Conservation (phyloP, 202 grass and related monocot genomes). For the Schoenoplectus tabernaemontani region DNA sequence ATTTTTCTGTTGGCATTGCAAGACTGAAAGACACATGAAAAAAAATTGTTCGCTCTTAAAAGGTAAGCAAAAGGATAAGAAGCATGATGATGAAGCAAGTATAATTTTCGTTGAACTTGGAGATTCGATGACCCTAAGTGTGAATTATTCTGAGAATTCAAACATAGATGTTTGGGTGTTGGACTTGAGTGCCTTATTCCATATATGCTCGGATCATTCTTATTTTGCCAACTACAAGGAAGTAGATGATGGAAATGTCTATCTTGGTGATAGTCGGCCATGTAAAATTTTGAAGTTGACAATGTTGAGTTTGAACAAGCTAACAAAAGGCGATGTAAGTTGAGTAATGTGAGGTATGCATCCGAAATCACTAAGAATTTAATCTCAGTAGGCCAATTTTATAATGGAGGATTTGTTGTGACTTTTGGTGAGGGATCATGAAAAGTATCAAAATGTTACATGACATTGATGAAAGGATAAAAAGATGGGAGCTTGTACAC, state of each 20-base stretch:
- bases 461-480: not conserved
- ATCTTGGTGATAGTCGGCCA: not conserved
- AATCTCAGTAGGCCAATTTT: not conserved
- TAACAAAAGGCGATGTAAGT: not conserved
- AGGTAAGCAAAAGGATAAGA: too few relatives aligned
- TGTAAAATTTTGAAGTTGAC: not conserved
- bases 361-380: not conserved
- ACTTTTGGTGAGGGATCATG: not conserved
- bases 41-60: too few relatives aligned
- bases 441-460: not conserved
- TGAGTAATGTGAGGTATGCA: not conserved
- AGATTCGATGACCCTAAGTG: too few relatives aligned
- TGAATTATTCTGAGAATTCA: too few relatives aligned
- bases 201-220: too few relatives aligned
- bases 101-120: too few relatives aligned
- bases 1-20: too few relatives aligned
- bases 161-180: too few relatives aligned
- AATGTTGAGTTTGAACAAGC: not conserved
- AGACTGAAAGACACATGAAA: too few relatives aligned
- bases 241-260: not conserved
- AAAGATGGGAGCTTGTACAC: not conserved
- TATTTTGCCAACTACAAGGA: not conserved
- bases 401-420: not conserved
- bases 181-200: too few relatives aligned
- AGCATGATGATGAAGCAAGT: too few relatives aligned